Percentiles rank a stretch among this genome's conserved stretches.
Conservation (phyloP, 495 filamentous ascomycete species). For the Achaetomiella virescens region DNA sequence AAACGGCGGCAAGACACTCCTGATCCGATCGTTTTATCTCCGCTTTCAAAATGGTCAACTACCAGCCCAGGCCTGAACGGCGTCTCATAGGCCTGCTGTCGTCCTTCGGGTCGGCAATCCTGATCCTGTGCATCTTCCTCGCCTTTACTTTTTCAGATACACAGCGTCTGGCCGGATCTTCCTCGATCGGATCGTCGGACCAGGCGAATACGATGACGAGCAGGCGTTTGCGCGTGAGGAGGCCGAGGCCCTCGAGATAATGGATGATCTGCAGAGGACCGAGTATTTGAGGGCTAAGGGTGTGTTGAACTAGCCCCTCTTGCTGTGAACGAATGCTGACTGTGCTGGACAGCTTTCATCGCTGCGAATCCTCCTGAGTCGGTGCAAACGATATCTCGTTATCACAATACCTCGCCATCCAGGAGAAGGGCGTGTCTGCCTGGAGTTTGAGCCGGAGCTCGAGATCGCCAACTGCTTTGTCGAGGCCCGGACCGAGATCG, state of each 20-base stretch:
- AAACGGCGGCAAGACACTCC: neutral
- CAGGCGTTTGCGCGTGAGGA: slow-evolving; percentile 88
- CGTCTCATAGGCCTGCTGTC: slow-evolving; percentile 92
- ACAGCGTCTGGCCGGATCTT: slow-evolving; percentile 85
- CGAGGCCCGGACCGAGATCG: slow-evolving; percentile 90
- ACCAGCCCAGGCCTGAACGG: slow-evolving; percentile 51
- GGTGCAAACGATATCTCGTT: slow-evolving; percentile 89
- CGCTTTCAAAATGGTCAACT: slow-evolving; percentile 21
- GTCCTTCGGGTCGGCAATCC: slow-evolving; percentile 86
- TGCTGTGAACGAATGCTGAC: slow-evolving; percentile 12
- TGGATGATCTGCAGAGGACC: slow-evolving; percentile 86
- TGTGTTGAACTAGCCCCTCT: slow-evolving; percentile 33
- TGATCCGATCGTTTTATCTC: neutral
- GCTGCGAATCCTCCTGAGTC: slow-evolving; percentile 95
- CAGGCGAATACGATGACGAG: slow-evolving; percentile 96
- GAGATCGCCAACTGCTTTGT: slow-evolving; percentile 99
- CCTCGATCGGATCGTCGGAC: slow-evolving; percentile 85
- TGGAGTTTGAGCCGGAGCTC: slow-evolving; percentile 97
- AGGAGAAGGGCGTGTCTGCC: slow-evolving; percentile 96
- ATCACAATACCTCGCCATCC: slow-evolving; percentile 95
- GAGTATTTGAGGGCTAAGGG: slow-evolving; percentile 96
- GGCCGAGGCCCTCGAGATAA: slow-evolving; percentile 85
- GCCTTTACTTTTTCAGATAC: slow-evolving; percentile 93
- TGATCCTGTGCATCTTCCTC: slow-evolving; percentile 74
- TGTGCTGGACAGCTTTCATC: slow-evolving; percentile 63